A percentile compares a stretch with the other conserved stretches of the same genome.
Conservation (phyloP, 1,284 basidiomycete species). For the Ustilago curta region DNA sequence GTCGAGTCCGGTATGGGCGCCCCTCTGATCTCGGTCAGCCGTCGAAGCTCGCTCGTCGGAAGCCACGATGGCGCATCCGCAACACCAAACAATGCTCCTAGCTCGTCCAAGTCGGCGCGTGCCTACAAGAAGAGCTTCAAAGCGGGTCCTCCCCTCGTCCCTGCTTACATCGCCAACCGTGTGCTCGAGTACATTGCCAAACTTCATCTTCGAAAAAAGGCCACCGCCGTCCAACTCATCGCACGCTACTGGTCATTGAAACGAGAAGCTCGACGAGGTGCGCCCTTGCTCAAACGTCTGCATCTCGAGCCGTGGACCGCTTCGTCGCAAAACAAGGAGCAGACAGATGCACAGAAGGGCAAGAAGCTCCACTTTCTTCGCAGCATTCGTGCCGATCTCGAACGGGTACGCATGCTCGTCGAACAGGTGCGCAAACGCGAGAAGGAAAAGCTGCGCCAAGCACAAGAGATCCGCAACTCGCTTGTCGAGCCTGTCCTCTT, state of each 20-base stretch:
- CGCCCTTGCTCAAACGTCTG: constrained; percentile 89
- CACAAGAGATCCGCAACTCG: constrained; percentile 79
- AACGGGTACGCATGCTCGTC: constrained; percentile 79
- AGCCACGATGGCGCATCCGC: constrained; percentile 21
- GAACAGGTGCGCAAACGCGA: constrained; percentile 85
- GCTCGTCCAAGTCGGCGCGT: constrained; percentile 71
- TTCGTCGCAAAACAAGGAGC: constrained; percentile 77
- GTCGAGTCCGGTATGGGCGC: constrained; percentile 37
- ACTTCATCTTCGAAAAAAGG: constrained; percentile 80
- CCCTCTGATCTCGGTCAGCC: constrained; percentile 46
- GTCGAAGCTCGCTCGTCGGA: constrained; percentile 41
- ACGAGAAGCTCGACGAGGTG: constrained; percentile 89
- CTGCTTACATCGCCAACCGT: constrained; percentile 74
- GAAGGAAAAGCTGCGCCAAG: constrained; percentile 81
- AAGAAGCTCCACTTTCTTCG: constrained; percentile 78
- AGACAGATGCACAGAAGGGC: constrained; percentile 74
- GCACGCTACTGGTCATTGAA: constrained; percentile 98
- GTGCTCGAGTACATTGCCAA: constrained; percentile 83
- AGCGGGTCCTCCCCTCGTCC: constrained; percentile 73
- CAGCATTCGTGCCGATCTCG: constrained; percentile 81
- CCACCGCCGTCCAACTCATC: constrained; percentile 80
- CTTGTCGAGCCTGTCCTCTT: constrained; percentile 71
- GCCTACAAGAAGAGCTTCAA: constrained; percentile 74
- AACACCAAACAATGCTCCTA: constrained; percentile 13
- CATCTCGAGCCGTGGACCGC: constrained; percentile 99